Evolutionary conservation across 805 yeast species (phyloP).

Genomic region (Alloascoidea africana): DNA sequence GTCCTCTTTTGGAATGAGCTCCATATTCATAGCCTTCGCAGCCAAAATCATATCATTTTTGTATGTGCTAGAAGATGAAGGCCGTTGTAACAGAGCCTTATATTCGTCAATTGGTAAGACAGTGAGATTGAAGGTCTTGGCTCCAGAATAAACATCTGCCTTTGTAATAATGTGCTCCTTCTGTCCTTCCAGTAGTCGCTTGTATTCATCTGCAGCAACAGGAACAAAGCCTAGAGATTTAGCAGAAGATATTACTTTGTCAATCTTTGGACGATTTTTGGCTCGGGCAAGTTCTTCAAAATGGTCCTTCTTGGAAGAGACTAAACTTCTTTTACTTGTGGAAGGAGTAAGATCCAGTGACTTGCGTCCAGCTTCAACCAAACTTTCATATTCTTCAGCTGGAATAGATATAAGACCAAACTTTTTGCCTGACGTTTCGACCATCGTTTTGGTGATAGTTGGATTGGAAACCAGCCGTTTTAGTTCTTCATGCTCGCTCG

Average conservation of each 20-base stretch:
- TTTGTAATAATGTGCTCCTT: neutral
- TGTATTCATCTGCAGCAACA: neutral
- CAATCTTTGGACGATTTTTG: neutral
- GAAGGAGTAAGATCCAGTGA: neutral
- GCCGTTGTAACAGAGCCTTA: too few species aligned
- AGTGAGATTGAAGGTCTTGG: too few species aligned
- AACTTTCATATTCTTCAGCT: neutral
- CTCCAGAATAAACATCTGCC: too few species aligned
- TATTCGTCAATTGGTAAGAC: too few species aligned
- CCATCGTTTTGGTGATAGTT: neutral
- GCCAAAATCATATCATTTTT: too few species aligned
- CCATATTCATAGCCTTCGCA: too few species aligned
- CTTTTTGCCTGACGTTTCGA: neutral
- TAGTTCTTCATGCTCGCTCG: too few species aligned
- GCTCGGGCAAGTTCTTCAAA: neutral
- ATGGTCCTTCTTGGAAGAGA: too few species aligned
- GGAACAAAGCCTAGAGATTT: neutral
- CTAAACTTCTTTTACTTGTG: neutral
- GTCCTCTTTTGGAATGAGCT: too few species aligned
- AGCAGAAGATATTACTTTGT: neutral
- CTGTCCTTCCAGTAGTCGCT: neutral
- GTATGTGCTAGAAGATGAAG: too few species aligned
- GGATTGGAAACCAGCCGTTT: neutral
- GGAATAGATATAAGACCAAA: neutral
- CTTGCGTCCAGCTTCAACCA: neutral